phyloP scores from a whole-genome alignment of 2,329 filamentous ascomycete genomes.

The Macrophomina phaseolina region DNA sequence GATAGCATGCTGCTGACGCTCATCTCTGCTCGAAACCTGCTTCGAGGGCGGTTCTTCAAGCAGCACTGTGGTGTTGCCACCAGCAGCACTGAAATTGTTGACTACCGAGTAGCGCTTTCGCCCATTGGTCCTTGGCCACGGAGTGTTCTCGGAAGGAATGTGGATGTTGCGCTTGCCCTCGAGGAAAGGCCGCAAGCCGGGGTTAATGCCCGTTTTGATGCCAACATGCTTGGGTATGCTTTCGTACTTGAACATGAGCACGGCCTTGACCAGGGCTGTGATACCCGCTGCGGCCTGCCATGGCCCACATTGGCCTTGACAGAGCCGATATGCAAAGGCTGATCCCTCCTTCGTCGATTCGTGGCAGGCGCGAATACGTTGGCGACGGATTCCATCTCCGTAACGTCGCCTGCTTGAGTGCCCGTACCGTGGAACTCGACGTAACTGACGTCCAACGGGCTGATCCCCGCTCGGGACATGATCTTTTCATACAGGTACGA shows the following conservation, averaged over 20 bases:
- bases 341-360: too few relatives aligned
- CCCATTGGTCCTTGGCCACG: constrained; percentile 36
- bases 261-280: constrained; percentile 40
- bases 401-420: constrained; percentile 36
- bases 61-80: constrained; percentile 61
- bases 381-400: constrained; percentile 33
- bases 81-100: constrained; percentile 62
- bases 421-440: constrained; percentile 42
- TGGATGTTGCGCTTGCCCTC: constrained; percentile 60
- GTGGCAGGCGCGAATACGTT: constrained; percentile 32
- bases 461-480: constrained; percentile 40
- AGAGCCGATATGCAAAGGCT: constrained; percentile 37
- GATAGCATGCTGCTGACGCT: constrained; percentile 30
- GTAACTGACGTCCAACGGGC: constrained; percentile 39
- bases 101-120: constrained; percentile 35
- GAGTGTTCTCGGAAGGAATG: constrained; percentile 60
- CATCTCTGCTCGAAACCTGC: constrained; percentile 26
- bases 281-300: constrained; percentile 41
- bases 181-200: constrained; percentile 63
- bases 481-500: constrained; percentile 29
- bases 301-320: constrained; percentile 46
- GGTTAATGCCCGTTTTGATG: constrained; percentile 69
- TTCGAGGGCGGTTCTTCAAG: constrained; percentile 33
- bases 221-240: constrained; percentile 66
- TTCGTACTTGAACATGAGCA: constrained; percentile 42